Percentiles rank a stretch among this genome's conserved stretches.
Conservation (phyloP, 1,284 basidiomycete species). For the Ceratobasidium papillatum region DNA sequence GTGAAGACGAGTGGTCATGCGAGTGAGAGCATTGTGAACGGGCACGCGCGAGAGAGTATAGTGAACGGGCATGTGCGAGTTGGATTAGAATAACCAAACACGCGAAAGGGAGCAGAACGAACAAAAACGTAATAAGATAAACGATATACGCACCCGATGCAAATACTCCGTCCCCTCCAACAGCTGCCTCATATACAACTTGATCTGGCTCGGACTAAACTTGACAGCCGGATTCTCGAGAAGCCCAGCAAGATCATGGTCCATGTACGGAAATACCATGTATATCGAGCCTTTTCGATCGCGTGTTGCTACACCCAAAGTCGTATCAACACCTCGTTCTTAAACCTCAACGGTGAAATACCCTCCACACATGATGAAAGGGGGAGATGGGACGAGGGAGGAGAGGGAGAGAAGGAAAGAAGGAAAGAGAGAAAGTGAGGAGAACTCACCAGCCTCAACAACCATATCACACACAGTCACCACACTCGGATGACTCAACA, state of each 20-base stretch:
- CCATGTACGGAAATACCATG: constrained; percentile 99
- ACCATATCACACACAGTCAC: constrained; percentile 95
- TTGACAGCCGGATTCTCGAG: constrained; percentile 90
- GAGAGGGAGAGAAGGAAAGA: no score
- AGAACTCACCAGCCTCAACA: constrained; percentile 46
- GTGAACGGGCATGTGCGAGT: no score
- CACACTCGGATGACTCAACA: constrained; percentile 84
- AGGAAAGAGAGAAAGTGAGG: constrained; percentile 64
- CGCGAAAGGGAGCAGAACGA: no score
- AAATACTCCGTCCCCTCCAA: constrained; percentile 95
- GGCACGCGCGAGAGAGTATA: no score
- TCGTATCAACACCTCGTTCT: no score
- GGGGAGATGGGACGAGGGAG: no score
- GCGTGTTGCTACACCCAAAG: constrained; percentile 37
- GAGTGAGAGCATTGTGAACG: neutral
- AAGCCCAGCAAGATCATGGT: constrained; percentile 96
- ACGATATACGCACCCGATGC: constrained; percentile 76
- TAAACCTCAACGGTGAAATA: no score
- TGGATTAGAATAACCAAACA: neutral
- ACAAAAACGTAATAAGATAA: no score
- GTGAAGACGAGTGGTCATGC: no score
- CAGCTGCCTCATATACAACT: constrained; percentile 95
- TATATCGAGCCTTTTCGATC: constrained; percentile 65
- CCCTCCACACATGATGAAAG: no score
- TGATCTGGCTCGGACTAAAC: constrained; percentile 84